A percentile compares a stretch with the other conserved stretches of the same genome.
phyloP scores from a whole-genome alignment of 768 basidiomycete genomes.

The Russula sp. region DNA sequence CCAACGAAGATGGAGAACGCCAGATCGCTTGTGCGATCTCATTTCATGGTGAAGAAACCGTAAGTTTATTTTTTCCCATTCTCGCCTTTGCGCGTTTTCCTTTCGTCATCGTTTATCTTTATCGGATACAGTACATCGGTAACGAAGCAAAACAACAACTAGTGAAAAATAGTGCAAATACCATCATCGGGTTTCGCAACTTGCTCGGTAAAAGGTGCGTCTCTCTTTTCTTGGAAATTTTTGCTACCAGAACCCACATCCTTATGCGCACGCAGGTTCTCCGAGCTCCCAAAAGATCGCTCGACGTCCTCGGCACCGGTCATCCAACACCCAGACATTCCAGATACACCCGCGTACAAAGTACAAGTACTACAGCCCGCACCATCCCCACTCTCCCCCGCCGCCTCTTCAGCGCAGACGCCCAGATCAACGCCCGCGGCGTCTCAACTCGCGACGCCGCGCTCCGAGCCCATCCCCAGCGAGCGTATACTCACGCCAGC shows the following conservation, averaged over 20 bases:
- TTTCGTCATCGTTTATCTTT: neutral
- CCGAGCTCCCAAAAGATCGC: constrained; percentile 60
- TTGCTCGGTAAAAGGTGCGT: constrained; percentile 86
- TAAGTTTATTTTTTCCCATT: constrained; percentile 42
- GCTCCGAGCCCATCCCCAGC: constrained; percentile 62
- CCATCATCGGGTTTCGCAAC: constrained; percentile 92
- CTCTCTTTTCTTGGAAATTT: neutral
- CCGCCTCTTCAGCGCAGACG: constrained; percentile 39
- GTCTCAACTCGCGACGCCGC: constrained; percentile 66
- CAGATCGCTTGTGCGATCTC: constrained; percentile 95
- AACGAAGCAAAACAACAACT: constrained; percentile 93
- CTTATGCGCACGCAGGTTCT: constrained; percentile 50
- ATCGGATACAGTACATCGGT: constrained; percentile 75
- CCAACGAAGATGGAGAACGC: constrained; percentile 97
- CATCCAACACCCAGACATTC: constrained; percentile 67
- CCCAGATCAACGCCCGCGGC: constrained; percentile 60
- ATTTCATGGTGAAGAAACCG: constrained; percentile 88
- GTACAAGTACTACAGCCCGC: constrained; percentile 79
- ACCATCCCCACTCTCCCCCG: constrained; percentile 59
- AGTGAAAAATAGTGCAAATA: constrained; percentile 92
- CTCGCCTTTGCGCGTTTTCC: constrained; percentile 7
- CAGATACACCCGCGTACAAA: constrained; percentile 78
- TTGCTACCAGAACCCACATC: neutral
- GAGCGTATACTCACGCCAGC: constrained; percentile 75
- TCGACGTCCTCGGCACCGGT: constrained; percentile 60